Conservation (phyloP, 768 basidiomycete genomes). For the Xanthoconium stramineum region DNA sequence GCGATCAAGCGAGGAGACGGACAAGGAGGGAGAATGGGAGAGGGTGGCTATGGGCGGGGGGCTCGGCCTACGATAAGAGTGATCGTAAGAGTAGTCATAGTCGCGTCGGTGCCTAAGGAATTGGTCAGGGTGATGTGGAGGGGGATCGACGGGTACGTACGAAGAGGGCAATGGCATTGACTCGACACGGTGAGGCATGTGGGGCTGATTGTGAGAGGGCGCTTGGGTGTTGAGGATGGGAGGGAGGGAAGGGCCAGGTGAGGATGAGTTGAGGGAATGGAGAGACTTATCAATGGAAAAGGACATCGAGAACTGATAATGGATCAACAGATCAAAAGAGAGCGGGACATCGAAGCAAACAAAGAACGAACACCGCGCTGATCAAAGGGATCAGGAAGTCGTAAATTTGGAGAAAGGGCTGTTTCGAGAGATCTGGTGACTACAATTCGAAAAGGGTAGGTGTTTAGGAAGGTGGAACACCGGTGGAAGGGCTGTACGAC, state of each 20-base stretch:
- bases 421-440: slow-evolving; percentile 33
- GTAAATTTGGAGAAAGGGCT: slow-evolving; percentile 32
- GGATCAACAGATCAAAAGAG: slow-evolving; percentile 39
- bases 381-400: slow-evolving; percentile 33
- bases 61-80: slow-evolving; percentile 38
- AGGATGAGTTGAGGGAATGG: slow-evolving; percentile 20
- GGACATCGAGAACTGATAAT: slow-evolving; percentile 38
- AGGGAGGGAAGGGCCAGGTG: slow-evolving; percentile 17
- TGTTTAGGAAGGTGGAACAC: slow-evolving; percentile 27
- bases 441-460: slow-evolving; percentile 27
- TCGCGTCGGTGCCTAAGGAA: slow-evolving; percentile 33
- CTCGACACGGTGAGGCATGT: slow-evolving; percentile 56
- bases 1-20: slow-evolving; percentile 57
- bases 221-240: slow-evolving; percentile 14
- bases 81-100: slow-evolving; percentile 41
- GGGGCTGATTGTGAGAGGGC: slow-evolving; percentile 11
- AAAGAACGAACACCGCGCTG: slow-evolving; percentile 36
- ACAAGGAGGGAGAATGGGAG: slow-evolving; percentile 59
- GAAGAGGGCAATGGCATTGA: slow-evolving; percentile 32
- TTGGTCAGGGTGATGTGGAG: slow-evolving; percentile 32
- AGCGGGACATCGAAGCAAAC: slow-evolving; percentile 32
- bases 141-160: slow-evolving; percentile 27
- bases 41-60: slow-evolving; percentile 50
- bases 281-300: slow-evolving; percentile 37
- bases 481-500: slow-evolving; percentile 21